Evolutionary conservation across 441 rosid species (phyloP).

Genomic region (Erysimum cheiri): DNA sequence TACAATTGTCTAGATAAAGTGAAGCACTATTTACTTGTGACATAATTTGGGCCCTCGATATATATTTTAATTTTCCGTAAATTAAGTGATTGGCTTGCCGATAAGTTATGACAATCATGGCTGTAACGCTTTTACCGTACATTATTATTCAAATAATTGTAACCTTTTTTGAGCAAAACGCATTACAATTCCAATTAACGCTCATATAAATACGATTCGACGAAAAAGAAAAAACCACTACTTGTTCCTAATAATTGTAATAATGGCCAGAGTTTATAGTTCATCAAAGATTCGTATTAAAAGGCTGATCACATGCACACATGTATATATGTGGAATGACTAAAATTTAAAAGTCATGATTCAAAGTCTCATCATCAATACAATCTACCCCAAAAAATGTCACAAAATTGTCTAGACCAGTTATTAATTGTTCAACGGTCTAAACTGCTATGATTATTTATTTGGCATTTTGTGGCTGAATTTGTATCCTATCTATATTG

Average conservation of each 20-base stretch:
- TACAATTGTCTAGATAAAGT: conserved; percentile 27
- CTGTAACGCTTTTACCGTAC: conserved; percentile 33
- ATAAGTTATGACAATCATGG: conserved; percentile 39
- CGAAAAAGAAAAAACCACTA: conserved; percentile 19
- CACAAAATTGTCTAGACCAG: conserved; percentile 2
- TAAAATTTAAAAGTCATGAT: conserved; percentile 8
- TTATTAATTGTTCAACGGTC: conserved; percentile 17
- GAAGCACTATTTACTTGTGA: conserved; percentile 28
- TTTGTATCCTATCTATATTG: not conserved
- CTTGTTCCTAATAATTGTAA: conserved; percentile 22
- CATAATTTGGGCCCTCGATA: conserved; percentile 36
- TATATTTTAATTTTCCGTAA: conserved; percentile 34
- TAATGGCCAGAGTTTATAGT: conserved; percentile 37
- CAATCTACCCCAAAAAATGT: conserved; percentile 14
- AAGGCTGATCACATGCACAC: conserved; percentile 46
- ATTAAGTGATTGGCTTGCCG: conserved; percentile 39
- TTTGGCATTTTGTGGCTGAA: conserved; percentile 1
- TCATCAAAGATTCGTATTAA: conserved; percentile 34
- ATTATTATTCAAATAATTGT: conserved; percentile 33
- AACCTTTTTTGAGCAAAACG: conserved; percentile 33
- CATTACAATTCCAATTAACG: conserved; percentile 22
- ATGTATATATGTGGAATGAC: conserved; percentile 39
- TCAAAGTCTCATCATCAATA: conserved; percentile 24
- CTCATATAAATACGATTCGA: conserved; percentile 29
- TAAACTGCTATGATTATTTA: not conserved